phyloP scores from a whole-genome alignment of 495 filamentous ascomycete species.

The Tuber indicum region DNA sequence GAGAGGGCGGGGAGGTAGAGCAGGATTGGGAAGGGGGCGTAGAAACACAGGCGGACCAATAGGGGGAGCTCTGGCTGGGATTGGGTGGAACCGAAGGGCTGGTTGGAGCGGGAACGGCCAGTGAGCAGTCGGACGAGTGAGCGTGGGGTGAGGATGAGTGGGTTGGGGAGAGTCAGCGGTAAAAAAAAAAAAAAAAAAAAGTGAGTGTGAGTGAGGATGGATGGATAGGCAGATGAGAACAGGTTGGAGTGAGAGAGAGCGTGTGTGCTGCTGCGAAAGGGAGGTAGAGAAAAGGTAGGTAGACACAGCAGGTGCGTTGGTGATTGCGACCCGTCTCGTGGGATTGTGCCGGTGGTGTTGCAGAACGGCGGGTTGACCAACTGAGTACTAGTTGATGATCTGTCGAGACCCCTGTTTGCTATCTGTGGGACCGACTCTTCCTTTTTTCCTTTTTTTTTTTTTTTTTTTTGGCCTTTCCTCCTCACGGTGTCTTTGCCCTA shows the following conservation, averaged over 20 bases:
- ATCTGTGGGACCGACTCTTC: neutral
- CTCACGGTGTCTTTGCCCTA: neutral
- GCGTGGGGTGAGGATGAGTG: slow-evolving; percentile 4
- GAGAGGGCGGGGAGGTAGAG: slow-evolving; percentile 34
- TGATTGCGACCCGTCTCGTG: slow-evolving; percentile 39
- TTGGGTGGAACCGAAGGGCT: slow-evolving; percentile 37
- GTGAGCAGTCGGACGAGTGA: slow-evolving; percentile 4
- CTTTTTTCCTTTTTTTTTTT: slow-evolving; percentile 1
- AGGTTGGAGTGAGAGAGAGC: slow-evolving; percentile 12
- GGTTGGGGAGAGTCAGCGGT: slow-evolving; percentile 1
- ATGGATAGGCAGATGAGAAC: slow-evolving; percentile 9
- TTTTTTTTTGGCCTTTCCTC: neutral
- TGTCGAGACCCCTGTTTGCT: slow-evolving; percentile 33
- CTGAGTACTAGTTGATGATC: slow-evolving; percentile 36
- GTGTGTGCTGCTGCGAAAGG: slow-evolving; percentile 33
- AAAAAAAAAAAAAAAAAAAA: neutral
- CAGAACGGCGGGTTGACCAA: slow-evolving; percentile 33
- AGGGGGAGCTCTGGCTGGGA: slow-evolving; percentile 31
- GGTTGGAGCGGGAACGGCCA: slow-evolving; percentile 26
- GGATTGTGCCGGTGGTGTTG: slow-evolving; percentile 39
- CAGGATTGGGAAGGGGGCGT: slow-evolving; percentile 34
- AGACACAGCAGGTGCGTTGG: slow-evolving; percentile 27
- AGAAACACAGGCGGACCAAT: slow-evolving; percentile 29
- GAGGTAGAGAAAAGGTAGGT: slow-evolving; percentile 7
- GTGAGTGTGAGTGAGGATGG: neutral